Conservation (phyloP, 148 eudicot species). For the Tetragonia tetragonoides region DNA sequence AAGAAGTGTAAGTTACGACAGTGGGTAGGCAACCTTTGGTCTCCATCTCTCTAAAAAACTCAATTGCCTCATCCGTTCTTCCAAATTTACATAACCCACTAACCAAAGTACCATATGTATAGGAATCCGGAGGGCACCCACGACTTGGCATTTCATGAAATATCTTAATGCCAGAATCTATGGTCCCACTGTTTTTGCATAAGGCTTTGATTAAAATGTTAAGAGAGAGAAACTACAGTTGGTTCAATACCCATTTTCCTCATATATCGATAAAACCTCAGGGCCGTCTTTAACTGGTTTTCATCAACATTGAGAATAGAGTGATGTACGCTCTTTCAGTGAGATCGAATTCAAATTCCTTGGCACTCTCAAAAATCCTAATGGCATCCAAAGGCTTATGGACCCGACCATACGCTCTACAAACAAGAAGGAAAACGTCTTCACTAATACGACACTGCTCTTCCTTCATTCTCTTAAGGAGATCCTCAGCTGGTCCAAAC, state of each 20-base stretch:
- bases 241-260: slow-evolving; percentile 62
- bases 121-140: slow-evolving; percentile 76
- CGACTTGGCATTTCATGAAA: slow-evolving; percentile 79
- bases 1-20: slow-evolving; percentile 72
- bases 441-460: slow-evolving; percentile 59
- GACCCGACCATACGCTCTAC: slow-evolving; percentile 83
- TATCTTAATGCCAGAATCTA: slow-evolving; percentile 64
- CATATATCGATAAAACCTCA: slow-evolving; percentile 75
- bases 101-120: slow-evolving; percentile 87
- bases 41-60: slow-evolving; percentile 71
- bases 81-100: slow-evolving; percentile 74
- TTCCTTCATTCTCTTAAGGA: slow-evolving; percentile 76
- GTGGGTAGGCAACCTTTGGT: slow-evolving; percentile 59
- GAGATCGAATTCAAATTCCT: slow-evolving; percentile 55
- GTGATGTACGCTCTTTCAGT: slow-evolving; percentile 62
- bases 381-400: slow-evolving; percentile 80
- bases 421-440: slow-evolving; percentile 59
- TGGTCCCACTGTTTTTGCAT: slow-evolving; percentile 67
- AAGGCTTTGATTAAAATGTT: slow-evolving; percentile 84
- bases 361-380: slow-evolving; percentile 65
- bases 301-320: slow-evolving; percentile 72
- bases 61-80: slow-evolving; percentile 58
- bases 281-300: slow-evolving; percentile 65
- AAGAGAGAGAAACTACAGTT: slow-evolving; percentile 76
- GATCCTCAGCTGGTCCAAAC: slow-evolving; percentile 71